A percentile compares a stretch with the other conserved stretches of the same genome.
phyloP scores from a whole-genome alignment of 2,329 filamentous ascomycete species.

The Penicillium palitans region DNA sequence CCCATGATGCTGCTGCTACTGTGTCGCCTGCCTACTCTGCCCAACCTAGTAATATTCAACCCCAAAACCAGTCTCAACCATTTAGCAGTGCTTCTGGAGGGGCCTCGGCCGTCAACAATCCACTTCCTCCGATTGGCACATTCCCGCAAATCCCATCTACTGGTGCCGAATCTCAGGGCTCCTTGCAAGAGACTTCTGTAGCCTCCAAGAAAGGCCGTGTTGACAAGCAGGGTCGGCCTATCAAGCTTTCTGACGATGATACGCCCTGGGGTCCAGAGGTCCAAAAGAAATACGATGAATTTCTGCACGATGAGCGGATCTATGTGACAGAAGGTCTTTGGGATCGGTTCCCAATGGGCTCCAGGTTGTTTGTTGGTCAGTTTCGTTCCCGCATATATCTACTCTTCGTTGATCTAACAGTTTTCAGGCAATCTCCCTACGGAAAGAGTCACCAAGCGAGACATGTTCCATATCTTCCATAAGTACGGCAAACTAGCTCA shows the following conservation, averaged over 20 bases:
- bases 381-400: constrained; percentile 12
- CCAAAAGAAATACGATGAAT: constrained; percentile 52
- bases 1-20: constrained; percentile 28
- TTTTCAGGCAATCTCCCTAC: constrained; percentile 79
- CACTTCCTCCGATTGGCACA: constrained; percentile 43
- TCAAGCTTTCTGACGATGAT: constrained; percentile 40
- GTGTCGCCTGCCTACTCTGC: constrained; percentile 30
- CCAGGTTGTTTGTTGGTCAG: constrained; percentile 52
- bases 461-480: constrained; percentile 89
- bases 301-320: constrained; percentile 52
- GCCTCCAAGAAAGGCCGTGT: constrained; percentile 27
- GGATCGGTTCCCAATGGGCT: constrained; percentile 53
- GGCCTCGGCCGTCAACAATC: constrained; percentile 34
- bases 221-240: constrained; percentile 29
- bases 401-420: constrained; percentile 4
- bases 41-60: constrained; percentile 37
- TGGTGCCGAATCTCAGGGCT: constrained; percentile 22
- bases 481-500: constrained; percentile 84
- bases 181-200: constrained; percentile 23
- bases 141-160: constrained; percentile 34
- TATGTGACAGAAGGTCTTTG: constrained; percentile 55
- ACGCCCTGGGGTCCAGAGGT: constrained; percentile 51
- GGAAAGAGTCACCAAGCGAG: constrained; percentile 88
- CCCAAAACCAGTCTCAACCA: constrained; percentile 28
- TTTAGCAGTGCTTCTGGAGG: constrained; percentile 38